These are phyloP conservation scores for Clausena lansium DNA, from an alignment of 345 rosid genomes.

Conservation along the genomic window DNA sequence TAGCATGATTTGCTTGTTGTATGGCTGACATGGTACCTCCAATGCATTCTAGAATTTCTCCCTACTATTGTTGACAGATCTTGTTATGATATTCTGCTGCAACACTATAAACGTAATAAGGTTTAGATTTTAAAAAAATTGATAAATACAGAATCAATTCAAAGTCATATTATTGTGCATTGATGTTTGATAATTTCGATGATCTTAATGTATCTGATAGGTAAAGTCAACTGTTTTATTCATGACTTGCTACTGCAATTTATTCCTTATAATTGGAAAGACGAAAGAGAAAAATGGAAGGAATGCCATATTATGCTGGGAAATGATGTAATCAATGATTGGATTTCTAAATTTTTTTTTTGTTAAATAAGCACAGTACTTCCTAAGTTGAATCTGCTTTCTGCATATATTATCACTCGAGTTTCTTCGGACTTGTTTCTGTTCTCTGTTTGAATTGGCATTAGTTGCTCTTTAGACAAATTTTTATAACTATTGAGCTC, in stretches of 20 bases:
- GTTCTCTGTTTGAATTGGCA: constrained; percentile 5
- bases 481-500: constrained; percentile 9
- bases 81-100: background rate
- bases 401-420: background rate
- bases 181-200: background rate
- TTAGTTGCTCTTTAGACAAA: background rate
- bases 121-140: background rate
- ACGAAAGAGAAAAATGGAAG: background rate
- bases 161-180: background rate
- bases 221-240: background rate
- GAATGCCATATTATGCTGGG: background rate
- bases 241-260: background rate
- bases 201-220: background rate
- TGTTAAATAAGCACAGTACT: background rate
- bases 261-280: background rate
- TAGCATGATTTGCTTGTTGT: too few species aligned
- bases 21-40: too few species aligned
- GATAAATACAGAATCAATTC: background rate
- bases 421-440: background rate
- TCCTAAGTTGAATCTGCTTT: background rate
- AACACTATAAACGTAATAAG: background rate
- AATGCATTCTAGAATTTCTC: too few species aligned
- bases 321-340: background rate
- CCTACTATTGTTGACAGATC: background rate
- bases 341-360: background rate